A percentile compares a stretch with the other conserved stretches of the same genome.
Conservation (phyloP, 2,329 filamentous ascomycete genomes). For the Cyanodermella asteris region DNA sequence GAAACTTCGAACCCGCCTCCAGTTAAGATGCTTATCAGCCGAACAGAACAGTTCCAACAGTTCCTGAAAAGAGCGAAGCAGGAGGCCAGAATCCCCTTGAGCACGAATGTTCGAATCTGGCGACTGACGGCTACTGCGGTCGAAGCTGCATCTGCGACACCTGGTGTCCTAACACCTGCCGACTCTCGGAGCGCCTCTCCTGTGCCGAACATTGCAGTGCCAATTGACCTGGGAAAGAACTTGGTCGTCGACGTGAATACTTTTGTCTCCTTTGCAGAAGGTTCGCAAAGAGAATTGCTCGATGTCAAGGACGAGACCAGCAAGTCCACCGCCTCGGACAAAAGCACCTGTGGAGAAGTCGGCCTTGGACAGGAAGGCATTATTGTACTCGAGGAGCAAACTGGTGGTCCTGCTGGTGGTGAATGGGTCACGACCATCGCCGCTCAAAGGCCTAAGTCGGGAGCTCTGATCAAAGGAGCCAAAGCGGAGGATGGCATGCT, state of each 20-base stretch:
- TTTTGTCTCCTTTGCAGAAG: conserved; percentile 40
- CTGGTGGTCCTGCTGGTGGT: conserved; percentile 29
- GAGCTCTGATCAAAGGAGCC: conserved; percentile 20
- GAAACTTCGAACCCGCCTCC: conserved; percentile 37
- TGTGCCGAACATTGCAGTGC: conserved; percentile 20
- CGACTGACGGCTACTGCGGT: conserved; percentile 28
- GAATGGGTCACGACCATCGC: no score
- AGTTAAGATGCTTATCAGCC: conserved; percentile 46
- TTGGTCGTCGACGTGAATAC: conserved; percentile 39
- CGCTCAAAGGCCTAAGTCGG: no score
- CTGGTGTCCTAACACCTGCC: conserved; percentile 21
- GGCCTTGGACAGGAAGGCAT: conserved; percentile 51
- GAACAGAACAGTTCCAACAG: conserved; percentile 44
- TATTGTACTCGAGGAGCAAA: conserved; percentile 65
- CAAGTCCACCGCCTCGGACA: conserved; percentile 60
- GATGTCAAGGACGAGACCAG: conserved; percentile 47
- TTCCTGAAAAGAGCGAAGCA: conserved; percentile 58
- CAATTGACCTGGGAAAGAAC: conserved; percentile 20
- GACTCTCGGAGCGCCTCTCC: conserved; percentile 21
- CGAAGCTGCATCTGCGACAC: conserved; percentile 20
- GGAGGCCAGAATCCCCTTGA: conserved; percentile 41
- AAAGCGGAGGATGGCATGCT: conserved; percentile 17
- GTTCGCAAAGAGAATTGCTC: conserved; percentile 41
- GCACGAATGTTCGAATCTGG: conserved; percentile 60
- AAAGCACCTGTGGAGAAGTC: conserved; percentile 39